Percentiles rank a stretch among this genome's conserved stretches.
Conservation (phyloP, 1,139 yeast genomes). For the Sugiyamaella japonica region DNA sequence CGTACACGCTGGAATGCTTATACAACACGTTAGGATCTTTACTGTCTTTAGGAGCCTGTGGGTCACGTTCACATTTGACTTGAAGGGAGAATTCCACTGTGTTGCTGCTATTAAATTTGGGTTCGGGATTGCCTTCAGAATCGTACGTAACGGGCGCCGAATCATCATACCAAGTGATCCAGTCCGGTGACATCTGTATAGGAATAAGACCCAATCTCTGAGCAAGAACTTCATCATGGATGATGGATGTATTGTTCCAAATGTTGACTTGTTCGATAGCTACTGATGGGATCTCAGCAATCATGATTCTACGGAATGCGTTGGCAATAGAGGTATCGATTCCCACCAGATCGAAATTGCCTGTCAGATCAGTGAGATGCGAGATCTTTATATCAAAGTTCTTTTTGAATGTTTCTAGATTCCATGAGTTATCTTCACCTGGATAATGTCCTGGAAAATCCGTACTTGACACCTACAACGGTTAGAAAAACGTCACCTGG, state of each 20-base stretch:
- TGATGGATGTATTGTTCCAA: slow-evolving; percentile 91
- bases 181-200: slow-evolving; percentile 87
- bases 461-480: slow-evolving; percentile 52
- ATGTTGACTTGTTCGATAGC: slow-evolving; percentile 91
- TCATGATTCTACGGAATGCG: slow-evolving; percentile 96
- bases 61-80: slow-evolving; percentile 80
- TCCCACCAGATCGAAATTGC: slow-evolving; percentile 83
- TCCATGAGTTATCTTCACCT: slow-evolving; percentile 76
- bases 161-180: slow-evolving; percentile 59
- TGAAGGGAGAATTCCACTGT: slow-evolving; percentile 82
- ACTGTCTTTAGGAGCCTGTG: slow-evolving; percentile 74
- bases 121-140: slow-evolving; percentile 24
- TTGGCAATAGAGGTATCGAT: slow-evolving; percentile 91
- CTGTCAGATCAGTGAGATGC: slow-evolving; percentile 60
- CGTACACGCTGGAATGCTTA: slow-evolving; percentile 82
- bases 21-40: slow-evolving; percentile 83
- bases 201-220: slow-evolving; percentile 94
- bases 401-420: slow-evolving; percentile 71
- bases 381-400: slow-evolving; percentile 69
- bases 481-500: no score
- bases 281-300: slow-evolving; percentile 92
- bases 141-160: slow-evolving; percentile 39
- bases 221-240: slow-evolving; percentile 95
- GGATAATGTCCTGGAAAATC: slow-evolving; percentile 85
- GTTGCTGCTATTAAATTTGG: slow-evolving; percentile 69